A percentile compares a stretch with the other conserved stretches of the same genome.
Conservation (phyloP, 352 stramenopile genomes). For the Phytophthora brassicae region DNA sequence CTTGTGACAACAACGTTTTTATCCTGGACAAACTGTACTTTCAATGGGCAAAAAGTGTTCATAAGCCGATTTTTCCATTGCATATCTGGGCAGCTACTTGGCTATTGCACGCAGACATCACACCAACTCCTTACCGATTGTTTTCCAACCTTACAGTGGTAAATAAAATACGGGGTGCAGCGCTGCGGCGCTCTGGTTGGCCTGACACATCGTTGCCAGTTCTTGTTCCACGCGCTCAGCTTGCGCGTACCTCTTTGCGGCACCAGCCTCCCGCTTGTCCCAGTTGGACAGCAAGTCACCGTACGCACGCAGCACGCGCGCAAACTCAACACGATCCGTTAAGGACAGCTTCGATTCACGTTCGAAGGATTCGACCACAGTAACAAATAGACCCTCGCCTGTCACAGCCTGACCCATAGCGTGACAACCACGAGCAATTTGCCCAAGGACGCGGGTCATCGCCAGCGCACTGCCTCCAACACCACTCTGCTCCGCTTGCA, state of each 20-base stretch:
- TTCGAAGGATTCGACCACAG: conserved; percentile 68
- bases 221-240: conserved; percentile 42
- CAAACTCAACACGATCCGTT: conserved; percentile 69
- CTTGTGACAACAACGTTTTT: too few species aligned
- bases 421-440: conserved; percentile 72
- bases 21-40: too few species aligned
- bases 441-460: conserved; percentile 62
- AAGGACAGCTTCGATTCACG: conserved; percentile 53
- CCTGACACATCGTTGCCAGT: conserved; percentile 31
- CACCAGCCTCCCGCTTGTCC: conserved; percentile 55
- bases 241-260: conserved; percentile 43
- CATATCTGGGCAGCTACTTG: conserved; percentile 10
- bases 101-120: conserved; percentile 2
- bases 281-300: conserved; percentile 52
- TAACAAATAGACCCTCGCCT: conserved; percentile 70
- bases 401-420: conserved; percentile 65
- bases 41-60: too few species aligned
- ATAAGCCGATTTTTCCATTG: conserved; percentile 11
- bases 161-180: conserved; percentile 60
- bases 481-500: conserved; percentile 51
- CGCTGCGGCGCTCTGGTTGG: conserved; percentile 29
- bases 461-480: conserved; percentile 53
- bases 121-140: conserved; percentile 10
- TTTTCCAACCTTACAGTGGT: conserved; percentile 34
- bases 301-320: conserved; percentile 59